Evolutionary conservation across 805 yeast genomes (phyloP).

Genomic region (Spathaspora passalidarum): DNA sequence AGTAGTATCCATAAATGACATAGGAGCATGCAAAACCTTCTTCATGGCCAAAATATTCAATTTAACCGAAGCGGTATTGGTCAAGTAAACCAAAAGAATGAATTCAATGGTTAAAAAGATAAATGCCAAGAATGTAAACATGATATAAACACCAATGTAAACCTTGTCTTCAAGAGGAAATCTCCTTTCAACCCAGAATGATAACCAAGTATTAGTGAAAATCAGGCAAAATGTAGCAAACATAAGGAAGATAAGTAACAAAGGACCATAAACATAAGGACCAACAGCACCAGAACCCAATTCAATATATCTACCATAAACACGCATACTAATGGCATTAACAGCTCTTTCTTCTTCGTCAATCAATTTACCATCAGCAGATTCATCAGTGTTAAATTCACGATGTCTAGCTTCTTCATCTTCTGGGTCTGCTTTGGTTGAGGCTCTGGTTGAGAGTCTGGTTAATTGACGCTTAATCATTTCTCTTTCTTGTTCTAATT

Average conservation of each 20-base stretch:
- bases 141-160: constrained; percentile 73
- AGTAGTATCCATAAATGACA: constrained; percentile 79
- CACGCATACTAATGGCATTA: constrained; percentile 46
- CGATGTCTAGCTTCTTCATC: constrained; percentile 36
- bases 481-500: constrained; percentile 15
- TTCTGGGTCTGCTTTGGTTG: constrained; percentile 7
- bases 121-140: constrained; percentile 52
- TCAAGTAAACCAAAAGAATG: constrained; percentile 44
- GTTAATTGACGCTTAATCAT: constrained; percentile 15
- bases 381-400: constrained; percentile 25
- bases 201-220: constrained; percentile 74
- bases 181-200: constrained; percentile 70
- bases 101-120: constrained; percentile 43
- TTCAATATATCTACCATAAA: constrained; percentile 49
- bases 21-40: constrained; percentile 69
- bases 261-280: constrained; percentile 19
- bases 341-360: constrained; percentile 58
- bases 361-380: constrained; percentile 24
- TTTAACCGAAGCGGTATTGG: constrained; percentile 52
- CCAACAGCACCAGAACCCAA: constrained; percentile 54
- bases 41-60: constrained; percentile 62
- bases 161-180: constrained; percentile 51
- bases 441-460: constrained; percentile 4
- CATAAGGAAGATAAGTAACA: constrained; percentile 17
- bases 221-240: constrained; percentile 50